Evolutionary conservation across 108 stramenopile genomes (phyloP), one percentile per base, ranked within the genome.

Genomic region (Chaetoceros muelleri): DNA sequence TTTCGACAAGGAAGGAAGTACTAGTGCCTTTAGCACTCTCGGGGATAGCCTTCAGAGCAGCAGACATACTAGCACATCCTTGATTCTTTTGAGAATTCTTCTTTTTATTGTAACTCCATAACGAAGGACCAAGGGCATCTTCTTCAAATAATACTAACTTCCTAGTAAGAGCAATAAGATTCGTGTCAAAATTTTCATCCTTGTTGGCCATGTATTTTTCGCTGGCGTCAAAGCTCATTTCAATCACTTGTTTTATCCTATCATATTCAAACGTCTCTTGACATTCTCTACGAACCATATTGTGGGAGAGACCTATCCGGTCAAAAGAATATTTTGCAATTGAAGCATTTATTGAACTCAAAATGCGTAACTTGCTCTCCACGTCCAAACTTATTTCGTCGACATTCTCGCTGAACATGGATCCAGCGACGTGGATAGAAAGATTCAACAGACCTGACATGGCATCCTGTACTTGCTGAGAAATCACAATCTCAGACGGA

Each of bases 111-210:
- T 5, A 40, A 40, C 34, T 40, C 71, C 78, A 84, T 10, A 84
- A 40, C 1, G 71, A 67, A 23, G 80, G 69, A 2, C 80, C 80
- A 34, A 84, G 58, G 24, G 59, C 45, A 21, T 87, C 78, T 44
- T 84, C 82, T 67, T 87, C 86, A 34, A 79, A 73, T 26, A 40
- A 40, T 16, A 87, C 28, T 0, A 84, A 24, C 20, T 56, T 68
- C 25, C 31, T 50, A 19, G 54, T 47, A 20, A 73, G 44, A 20
- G 28, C 22, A 1, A 20, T 22, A 29, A 62, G 16, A 28, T 55
- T 40, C 17, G 65, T 46, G 5, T 28, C 44, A 24, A n/a, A 21
- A n/a, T 30, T 26, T 5, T 31, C 63, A 22, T 26, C 3, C 30
- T 31, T 44, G 29, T 48, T 46, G 7, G 19, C 24, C 26, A 1